These are phyloP conservation scores for Aspergillus affinis DNA, from an alignment of 495 filamentous ascomycete genomes.

Conservation along the genomic window DNA sequence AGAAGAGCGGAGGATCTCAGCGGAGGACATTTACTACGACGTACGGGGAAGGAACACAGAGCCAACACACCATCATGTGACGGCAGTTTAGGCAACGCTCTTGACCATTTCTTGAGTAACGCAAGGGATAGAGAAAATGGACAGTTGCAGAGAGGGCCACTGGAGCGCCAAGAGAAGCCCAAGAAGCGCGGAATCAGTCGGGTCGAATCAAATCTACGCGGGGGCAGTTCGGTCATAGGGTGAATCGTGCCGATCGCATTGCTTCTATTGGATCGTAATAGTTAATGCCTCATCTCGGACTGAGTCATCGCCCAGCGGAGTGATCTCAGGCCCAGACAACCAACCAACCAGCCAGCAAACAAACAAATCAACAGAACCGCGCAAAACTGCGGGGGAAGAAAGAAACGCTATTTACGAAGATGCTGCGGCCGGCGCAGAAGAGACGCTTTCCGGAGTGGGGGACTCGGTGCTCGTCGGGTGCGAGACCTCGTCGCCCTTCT, in stretches of 20 bases:
- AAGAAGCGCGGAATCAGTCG: constrained; percentile 2
- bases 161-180: constrained; percentile 4
- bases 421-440: constrained; percentile 22
- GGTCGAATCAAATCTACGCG: constrained; percentile 11
- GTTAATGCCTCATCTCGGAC: constrained; percentile 8
- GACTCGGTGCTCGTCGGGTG: constrained; percentile 3
- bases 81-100: background rate
- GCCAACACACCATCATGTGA: constrained; percentile 4
- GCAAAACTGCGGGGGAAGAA: background rate
- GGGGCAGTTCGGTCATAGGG: background rate
- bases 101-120: background rate
- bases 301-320: background rate
- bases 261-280: constrained; percentile 10
- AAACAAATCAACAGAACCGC: background rate
- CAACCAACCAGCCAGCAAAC: background rate
- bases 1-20: background rate
- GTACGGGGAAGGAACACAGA: too few relatives aligned
- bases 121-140: background rate
- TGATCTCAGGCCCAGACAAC: too few relatives aligned
- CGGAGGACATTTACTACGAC: background rate
- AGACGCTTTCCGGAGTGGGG: constrained; percentile 3
- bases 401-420: constrained; percentile 11
- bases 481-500: constrained; percentile 24
- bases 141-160: background rate
- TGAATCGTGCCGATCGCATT: background rate